Evolutionary conservation across 345 rosid genomes (phyloP).

Genomic region (Ceriops zippeliana): DNA sequence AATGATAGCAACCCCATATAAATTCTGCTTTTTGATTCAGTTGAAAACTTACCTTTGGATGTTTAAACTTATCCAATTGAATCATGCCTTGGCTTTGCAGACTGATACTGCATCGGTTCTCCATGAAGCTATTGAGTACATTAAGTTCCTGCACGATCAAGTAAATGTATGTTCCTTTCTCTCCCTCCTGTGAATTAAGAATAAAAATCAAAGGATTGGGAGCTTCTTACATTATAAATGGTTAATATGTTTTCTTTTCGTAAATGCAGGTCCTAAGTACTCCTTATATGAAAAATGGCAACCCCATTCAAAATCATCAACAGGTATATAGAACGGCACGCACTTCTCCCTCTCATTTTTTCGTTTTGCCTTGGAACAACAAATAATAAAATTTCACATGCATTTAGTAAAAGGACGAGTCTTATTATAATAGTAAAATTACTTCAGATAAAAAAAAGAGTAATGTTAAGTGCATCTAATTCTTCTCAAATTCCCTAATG

Average conservation of each 20-base stretch:
- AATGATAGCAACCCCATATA: neutral
- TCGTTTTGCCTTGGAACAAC: too few relatives aligned
- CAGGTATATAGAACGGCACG: conserved; percentile 4
- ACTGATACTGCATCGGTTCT: conserved; percentile 38
- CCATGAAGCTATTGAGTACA: conserved; percentile 35
- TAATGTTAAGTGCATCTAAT: too few relatives aligned
- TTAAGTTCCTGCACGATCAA: conserved; percentile 36
- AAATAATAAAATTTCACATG: too few relatives aligned
- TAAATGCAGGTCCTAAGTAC: conserved; percentile 22
- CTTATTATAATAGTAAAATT: too few relatives aligned
- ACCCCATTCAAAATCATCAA: conserved; percentile 18
- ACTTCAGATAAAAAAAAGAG: too few relatives aligned
- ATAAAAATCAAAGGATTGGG: neutral
- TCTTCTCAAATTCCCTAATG: too few relatives aligned
- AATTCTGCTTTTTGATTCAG: conserved; percentile 6
- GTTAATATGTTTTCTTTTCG: neutral
- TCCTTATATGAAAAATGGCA: conserved; percentile 27
- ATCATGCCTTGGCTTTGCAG: conserved; percentile 10
- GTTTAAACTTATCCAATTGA: conserved; percentile 1
- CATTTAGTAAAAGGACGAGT: too few relatives aligned
- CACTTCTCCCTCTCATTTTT: neutral
- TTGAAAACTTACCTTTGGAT: conserved; percentile 10
- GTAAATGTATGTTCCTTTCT: conserved; percentile 24
- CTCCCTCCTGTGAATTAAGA: neutral
- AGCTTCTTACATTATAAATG: neutral